A percentile compares a stretch with the other conserved stretches of the same genome.
These are phyloP conservation scores for Salvia sclarea DNA, from an alignment of 305 asterid genomes.

Conservation along the genomic window DNA sequence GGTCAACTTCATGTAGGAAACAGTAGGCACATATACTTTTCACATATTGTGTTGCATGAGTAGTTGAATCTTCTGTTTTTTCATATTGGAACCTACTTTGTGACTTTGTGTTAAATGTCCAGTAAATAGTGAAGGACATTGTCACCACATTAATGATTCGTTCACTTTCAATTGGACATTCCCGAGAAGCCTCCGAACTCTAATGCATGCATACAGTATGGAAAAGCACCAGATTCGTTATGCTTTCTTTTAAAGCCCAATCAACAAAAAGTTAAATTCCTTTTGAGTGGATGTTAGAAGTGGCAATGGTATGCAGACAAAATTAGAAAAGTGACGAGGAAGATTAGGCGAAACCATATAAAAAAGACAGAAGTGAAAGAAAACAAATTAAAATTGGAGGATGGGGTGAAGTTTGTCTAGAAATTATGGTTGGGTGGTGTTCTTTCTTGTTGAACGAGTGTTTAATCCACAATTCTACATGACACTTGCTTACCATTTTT, in stretches of 20 bases:
- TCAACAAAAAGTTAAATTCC: neutral
- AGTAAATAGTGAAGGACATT: neutral
- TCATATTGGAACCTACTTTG: neutral
- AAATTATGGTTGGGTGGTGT: neutral
- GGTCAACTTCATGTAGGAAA: conserved; percentile 1
- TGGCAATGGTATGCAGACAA: neutral
- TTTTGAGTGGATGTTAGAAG: conserved; percentile 9
- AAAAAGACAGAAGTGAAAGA: neutral
- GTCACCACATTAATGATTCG: neutral
- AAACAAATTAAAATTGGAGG: neutral
- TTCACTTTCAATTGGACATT: neutral
- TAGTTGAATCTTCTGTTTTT: neutral
- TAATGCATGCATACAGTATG: neutral
- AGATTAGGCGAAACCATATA: neutral
- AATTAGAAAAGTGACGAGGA: conserved; percentile 1
- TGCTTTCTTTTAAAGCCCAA: neutral
- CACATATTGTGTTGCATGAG: conserved; percentile 4
- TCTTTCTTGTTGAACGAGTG: neutral
- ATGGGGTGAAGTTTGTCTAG: conserved; percentile 4
- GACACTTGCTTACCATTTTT: neutral
- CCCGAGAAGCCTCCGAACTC: neutral
- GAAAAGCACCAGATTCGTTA: conserved; percentile 10
- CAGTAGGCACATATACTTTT: neutral
- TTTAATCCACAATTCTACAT: neutral
- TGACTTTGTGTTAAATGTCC: neutral